Conservation (phyloP, 2,329 filamentous ascomycete genomes). For the Aspergillus melleus region DNA sequence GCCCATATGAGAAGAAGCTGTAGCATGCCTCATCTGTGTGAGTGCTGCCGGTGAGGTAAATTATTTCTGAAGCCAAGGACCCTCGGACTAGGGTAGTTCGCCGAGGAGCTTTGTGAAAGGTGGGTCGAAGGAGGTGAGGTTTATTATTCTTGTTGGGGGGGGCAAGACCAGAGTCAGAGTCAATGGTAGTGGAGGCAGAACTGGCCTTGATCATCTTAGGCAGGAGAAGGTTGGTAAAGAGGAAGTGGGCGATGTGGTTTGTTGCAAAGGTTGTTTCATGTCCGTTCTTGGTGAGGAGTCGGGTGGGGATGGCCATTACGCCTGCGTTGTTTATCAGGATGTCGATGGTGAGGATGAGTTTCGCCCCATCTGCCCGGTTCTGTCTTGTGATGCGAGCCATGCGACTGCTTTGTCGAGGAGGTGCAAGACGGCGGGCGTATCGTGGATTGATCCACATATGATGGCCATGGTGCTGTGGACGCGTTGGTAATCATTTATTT, state of each 20-base stretch:
- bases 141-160: constrained; percentile 38
- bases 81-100: too few relatives aligned
- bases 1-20: constrained; percentile 43
- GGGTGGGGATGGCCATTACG: constrained; percentile 34
- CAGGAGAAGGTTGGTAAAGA: constrained; percentile 43
- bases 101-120: constrained; percentile 13
- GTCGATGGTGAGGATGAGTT: constrained; percentile 36
- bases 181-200: too few relatives aligned
- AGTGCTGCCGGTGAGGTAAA: too few relatives aligned
- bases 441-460: too few relatives aligned
- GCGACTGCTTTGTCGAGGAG: too few relatives aligned
- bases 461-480: too few relatives aligned
- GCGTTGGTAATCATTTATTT: too few relatives aligned
- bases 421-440: too few relatives aligned
- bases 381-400: constrained; percentile 35
- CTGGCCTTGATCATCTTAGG: constrained; percentile 28
- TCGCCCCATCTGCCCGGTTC: too few relatives aligned
- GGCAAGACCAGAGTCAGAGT: constrained; percentile 17
- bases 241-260: constrained; percentile 42
- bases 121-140: constrained; percentile 47
- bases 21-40: constrained; percentile 20
- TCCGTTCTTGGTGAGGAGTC: constrained; percentile 32
- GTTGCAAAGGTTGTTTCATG: constrained; percentile 41
- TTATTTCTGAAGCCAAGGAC: too few relatives aligned
- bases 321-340: constrained; percentile 48